Evolutionary conservation across 305 asterid genomes (phyloP), one percentile per base, ranked within the genome.

Genomic region (Solanum aculeatissimum): DNA sequence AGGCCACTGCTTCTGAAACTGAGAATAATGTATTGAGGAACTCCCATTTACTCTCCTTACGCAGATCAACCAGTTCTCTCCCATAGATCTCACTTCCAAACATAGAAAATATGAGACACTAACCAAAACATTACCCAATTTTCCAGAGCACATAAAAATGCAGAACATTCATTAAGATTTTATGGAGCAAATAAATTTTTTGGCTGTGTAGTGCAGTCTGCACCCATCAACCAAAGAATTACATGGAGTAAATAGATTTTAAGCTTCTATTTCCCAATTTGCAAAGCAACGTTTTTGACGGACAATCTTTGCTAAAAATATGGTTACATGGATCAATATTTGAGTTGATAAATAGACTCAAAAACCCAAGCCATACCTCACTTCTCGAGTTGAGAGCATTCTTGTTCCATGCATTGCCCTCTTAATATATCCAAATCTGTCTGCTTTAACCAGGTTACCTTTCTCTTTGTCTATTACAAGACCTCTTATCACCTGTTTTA

Each of bases 1-100:
- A 95, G 74, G 98, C 98, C 87, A 95, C 98, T 9, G 98, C 98
- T 91, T 95, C 98, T 78, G 98, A 95, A 89, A 95, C 98, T 42
- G 98, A 95, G 90, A 95, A 95, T 23, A 94, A 88, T 80, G 98
- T 95, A 89, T 91, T 95, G 81, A 95, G 96, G 88, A 95, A 95
- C 89, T 91, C 98, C 98, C 98, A 95, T 72, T 90, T 91, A 88
- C 89, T 87, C 90, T 94, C 96, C 85, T 95, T 93, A 69, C 98
- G 94, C 90, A 95, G 90, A 92, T 95, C 98, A 65, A 95, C 97
- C 85, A 95, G 98, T 88, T 95, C 98, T 90, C 97, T 91, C 88
- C 98, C 98, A 2, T 95, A 95, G 85, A 94, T 92, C 91, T 94
- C 98, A 89, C 98, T 95, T 88, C 87, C 89, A 89, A 83, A 87